A percentile compares a stretch with the other conserved stretches of the same genome.
Evolutionary conservation across 768 basidiomycete genomes (phyloP).

Genomic region (Suillus occidentalis): DNA sequence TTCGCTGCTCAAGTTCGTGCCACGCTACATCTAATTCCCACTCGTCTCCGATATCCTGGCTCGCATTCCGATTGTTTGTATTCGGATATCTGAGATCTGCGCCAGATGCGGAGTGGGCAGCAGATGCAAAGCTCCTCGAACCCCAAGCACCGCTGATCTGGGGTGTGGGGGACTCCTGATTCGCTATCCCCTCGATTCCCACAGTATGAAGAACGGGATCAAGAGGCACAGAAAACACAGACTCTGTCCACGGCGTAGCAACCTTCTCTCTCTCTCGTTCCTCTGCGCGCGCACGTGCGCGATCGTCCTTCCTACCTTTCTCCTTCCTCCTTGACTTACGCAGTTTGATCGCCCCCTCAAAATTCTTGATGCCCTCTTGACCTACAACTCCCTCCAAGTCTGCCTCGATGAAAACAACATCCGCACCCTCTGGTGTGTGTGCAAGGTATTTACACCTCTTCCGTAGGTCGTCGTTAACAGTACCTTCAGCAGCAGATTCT

Average conservation of each 20-base stretch:
- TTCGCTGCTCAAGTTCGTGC: slow-evolving; percentile 73
- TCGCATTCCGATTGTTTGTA: slow-evolving; percentile 26
- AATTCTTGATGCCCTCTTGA: slow-evolving; percentile 70
- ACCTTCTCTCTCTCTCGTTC: slow-evolving; percentile 67
- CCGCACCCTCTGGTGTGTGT: slow-evolving; percentile 88
- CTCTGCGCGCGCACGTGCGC: slow-evolving; percentile 77
- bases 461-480: slow-evolving; percentile 90
- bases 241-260: slow-evolving; percentile 22
- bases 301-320: slow-evolving; percentile 83
- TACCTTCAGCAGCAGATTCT: slow-evolving; percentile 70
- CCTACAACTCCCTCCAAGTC: slow-evolving; percentile 81
- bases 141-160: slow-evolving; percentile 68
- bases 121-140: slow-evolving; percentile 77
- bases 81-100: slow-evolving; percentile 43
- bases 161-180: slow-evolving; percentile 11
- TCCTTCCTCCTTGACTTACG: slow-evolving; percentile 75
- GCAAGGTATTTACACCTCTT: slow-evolving; percentile 95
- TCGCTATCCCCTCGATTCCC: slow-evolving; percentile 17
- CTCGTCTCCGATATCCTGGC: slow-evolving; percentile 49
- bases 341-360: slow-evolving; percentile 78
- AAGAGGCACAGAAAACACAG: slow-evolving; percentile 7
- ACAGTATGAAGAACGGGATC: slow-evolving; percentile 11
- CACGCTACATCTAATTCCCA: slow-evolving; percentile 80
- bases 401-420: slow-evolving; percentile 92
- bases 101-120: slow-evolving; percentile 51